Evolutionary conservation across 1,284 basidiomycete genomes (phyloP).

Genomic region (Tylopilus sp.): DNA sequence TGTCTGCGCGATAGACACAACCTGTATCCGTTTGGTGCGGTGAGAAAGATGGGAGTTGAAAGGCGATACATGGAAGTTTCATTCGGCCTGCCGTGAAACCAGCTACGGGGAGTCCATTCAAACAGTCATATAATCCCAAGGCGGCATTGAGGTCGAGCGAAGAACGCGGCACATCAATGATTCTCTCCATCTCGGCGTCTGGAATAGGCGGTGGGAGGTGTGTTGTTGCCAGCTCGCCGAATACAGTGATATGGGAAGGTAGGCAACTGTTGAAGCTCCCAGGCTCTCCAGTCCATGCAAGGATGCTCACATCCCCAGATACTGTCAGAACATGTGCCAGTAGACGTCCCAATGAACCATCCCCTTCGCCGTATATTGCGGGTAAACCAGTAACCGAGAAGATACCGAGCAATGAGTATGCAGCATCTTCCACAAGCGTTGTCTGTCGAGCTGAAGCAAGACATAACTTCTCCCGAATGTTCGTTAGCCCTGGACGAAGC

Average conservation of each 20-base stretch:
- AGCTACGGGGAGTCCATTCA: neutral
- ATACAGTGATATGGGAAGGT: neutral
- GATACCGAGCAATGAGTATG: too few species aligned
- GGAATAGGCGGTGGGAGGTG: neutral
- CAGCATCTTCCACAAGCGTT: too few species aligned
- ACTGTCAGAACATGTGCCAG: neutral
- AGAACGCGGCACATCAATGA: neutral
- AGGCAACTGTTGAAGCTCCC: neutral
- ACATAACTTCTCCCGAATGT: neutral
- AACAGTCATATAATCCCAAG: neutral
- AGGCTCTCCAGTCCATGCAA: too few species aligned
- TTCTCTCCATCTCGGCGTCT: neutral
- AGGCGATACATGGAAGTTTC: neutral
- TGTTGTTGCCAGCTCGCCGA: neutral
- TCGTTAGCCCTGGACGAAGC: neutral
- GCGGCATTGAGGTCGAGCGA: neutral
- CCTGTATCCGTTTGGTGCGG: neutral
- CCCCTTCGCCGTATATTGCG: neutral
- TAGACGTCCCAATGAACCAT: neutral
- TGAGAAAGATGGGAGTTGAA: neutral
- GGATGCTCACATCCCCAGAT: neutral
- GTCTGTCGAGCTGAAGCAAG: too few species aligned
- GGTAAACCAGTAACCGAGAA: neutral
- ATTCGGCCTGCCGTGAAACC: neutral
- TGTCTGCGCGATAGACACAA: neutral